A percentile compares a stretch with the other conserved stretches of the same genome.
Conservation (phyloP, 768 basidiomycete species). For the Stropharia rugosoannulata region DNA sequence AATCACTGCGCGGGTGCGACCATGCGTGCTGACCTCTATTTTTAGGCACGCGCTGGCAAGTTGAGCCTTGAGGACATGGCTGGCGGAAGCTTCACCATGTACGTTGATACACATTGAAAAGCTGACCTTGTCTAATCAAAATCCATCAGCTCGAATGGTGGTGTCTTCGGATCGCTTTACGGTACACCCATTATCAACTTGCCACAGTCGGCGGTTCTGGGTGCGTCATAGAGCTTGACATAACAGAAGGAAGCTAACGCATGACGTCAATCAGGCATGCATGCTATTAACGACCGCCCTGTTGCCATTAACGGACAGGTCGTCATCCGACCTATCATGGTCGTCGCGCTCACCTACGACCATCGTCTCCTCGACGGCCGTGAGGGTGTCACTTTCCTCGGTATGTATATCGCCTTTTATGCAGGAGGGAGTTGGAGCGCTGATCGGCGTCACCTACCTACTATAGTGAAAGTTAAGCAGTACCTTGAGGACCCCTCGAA, state of each 20-base stretch:
- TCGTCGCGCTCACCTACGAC: slow-evolving; percentile 92
- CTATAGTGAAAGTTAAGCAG: slow-evolving; percentile 83
- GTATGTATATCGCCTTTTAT: slow-evolving; percentile 45
- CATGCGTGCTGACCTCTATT: slow-evolving; percentile 5
- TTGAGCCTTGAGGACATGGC: slow-evolving; percentile 98
- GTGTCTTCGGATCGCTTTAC: slow-evolving; percentile 95
- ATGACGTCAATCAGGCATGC: slow-evolving; percentile 64
- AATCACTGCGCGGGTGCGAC: background rate
- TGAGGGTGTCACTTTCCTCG: slow-evolving; percentile 97
- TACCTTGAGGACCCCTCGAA: slow-evolving; percentile 94
- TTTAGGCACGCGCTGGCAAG: slow-evolving; percentile 84
- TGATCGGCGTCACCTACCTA: background rate
- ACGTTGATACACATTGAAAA: slow-evolving; percentile 24
- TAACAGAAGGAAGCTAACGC: background rate
- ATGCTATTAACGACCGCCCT: slow-evolving; percentile 87
- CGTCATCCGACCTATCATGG: slow-evolving; percentile 96
- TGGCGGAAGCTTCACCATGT: slow-evolving; percentile 99
- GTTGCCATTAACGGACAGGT: slow-evolving; percentile 95
- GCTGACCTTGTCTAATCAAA: background rate
- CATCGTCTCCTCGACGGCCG: slow-evolving; percentile 94
- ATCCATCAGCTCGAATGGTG: slow-evolving; percentile 84
- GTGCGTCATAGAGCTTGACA: slow-evolving; percentile 32
- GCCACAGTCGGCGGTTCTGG: slow-evolving; percentile 92
- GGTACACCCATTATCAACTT: slow-evolving; percentile 99
- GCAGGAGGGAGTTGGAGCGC: background rate